phyloP scores from a whole-genome alignment of 2,329 filamentous ascomycete species.

The Dothideomycetes sp. region DNA sequence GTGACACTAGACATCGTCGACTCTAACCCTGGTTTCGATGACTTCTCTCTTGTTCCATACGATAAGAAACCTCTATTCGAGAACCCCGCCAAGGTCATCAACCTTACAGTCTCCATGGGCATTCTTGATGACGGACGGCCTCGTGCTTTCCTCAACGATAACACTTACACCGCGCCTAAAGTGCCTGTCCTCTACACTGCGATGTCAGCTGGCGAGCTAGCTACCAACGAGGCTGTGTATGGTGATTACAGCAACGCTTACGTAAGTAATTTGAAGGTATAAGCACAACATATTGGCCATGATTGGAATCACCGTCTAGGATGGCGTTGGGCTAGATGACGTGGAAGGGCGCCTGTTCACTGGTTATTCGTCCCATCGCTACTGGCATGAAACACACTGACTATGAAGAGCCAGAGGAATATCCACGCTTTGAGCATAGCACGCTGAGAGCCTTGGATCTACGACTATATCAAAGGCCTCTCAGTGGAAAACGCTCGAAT shows the following conservation, averaged over 20 bases:
- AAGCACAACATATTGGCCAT: too few relatives aligned
- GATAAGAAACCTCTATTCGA: slow-evolving; percentile 55
- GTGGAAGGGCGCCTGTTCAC: too few relatives aligned
- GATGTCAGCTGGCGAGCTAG: slow-evolving; percentile 49
- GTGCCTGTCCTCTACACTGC: slow-evolving; percentile 74
- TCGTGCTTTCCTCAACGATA: slow-evolving; percentile 55
- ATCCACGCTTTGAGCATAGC: too few relatives aligned
- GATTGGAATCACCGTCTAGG: too few relatives aligned
- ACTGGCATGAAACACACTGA: too few relatives aligned
- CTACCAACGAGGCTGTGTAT: slow-evolving; percentile 35
- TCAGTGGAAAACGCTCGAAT: too few relatives aligned
- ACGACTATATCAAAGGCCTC: too few relatives aligned
- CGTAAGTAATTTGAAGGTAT: too few relatives aligned
- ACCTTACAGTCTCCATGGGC: slow-evolving; percentile 52
- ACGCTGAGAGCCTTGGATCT: too few relatives aligned
- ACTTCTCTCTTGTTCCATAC: slow-evolving; percentile 59
- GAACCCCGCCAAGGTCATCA: slow-evolving; percentile 54
- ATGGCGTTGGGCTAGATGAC: too few relatives aligned
- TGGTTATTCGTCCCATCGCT: too few relatives aligned
- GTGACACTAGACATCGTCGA: slow-evolving; percentile 45
- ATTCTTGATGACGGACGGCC: slow-evolving; percentile 53
- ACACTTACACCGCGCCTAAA: slow-evolving; percentile 64
- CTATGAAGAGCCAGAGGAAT: too few relatives aligned
- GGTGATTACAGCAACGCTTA: slow-evolving; percentile 49
- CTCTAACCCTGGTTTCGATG: slow-evolving; percentile 61